Conservation (phyloP, 129 eudicot species). For the Chrysanthemum makinoi region DNA sequence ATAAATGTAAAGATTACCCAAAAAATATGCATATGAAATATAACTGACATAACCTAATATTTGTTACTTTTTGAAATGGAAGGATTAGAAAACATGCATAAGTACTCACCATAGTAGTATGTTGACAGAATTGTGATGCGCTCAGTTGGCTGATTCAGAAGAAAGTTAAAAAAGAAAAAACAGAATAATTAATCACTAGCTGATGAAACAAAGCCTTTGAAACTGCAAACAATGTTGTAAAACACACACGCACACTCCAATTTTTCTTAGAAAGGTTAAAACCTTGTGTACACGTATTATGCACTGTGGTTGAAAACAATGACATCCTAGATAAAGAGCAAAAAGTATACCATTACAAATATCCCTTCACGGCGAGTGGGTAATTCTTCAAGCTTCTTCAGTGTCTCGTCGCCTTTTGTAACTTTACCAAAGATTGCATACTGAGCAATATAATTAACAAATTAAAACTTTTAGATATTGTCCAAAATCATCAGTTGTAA, state of each 20-base stretch:
- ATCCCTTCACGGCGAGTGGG: slow-evolving; percentile 98
- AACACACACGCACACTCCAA: neutral
- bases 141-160: slow-evolving; percentile 70
- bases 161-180: neutral
- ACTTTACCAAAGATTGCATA: slow-evolving; percentile 96
- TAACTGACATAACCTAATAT: neutral
- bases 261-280: neutral
- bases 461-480: neutral
- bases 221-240: neutral
- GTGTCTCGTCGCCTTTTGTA: slow-evolving; percentile 94
- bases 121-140: slow-evolving; percentile 86
- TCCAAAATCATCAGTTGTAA: neutral
- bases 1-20: slow-evolving; percentile 8
- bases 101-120: slow-evolving; percentile 83
- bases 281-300: slow-evolving; percentile 13
- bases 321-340: slow-evolving; percentile 14
- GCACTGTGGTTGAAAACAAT: neutral
- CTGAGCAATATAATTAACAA: slow-evolving; percentile 36
- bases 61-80: slow-evolving; percentile 1
- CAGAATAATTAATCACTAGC: slow-evolving; percentile 7
- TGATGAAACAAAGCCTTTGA: neutral
- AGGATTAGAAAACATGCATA: slow-evolving; percentile 5
- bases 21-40: neutral
- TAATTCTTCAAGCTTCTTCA: slow-evolving; percentile 89
- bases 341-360: slow-evolving; percentile 82